These are phyloP conservation scores for Russula griseocarnosa DNA, from an alignment of 768 basidiomycete genomes.

Conservation along the genomic window DNA sequence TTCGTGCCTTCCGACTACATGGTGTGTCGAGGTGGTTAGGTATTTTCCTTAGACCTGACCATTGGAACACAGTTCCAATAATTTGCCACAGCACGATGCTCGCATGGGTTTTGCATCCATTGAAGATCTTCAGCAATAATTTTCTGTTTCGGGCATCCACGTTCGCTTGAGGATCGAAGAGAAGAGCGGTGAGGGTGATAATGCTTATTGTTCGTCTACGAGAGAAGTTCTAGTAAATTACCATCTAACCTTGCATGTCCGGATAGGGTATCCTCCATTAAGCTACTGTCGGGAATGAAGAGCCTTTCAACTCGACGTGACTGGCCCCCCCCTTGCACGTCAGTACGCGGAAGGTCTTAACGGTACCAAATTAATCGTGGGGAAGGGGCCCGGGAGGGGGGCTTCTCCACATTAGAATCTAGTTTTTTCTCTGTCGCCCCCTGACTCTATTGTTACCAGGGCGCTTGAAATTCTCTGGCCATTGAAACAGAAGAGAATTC, in stretches of 20 bases:
- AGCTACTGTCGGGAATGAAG: no score
- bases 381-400: no score
- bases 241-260: no score
- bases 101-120: background rate
- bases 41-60: background rate
- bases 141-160: background rate
- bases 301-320: no score
- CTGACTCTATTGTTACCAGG: background rate
- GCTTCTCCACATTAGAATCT: background rate
- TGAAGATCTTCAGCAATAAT: background rate
- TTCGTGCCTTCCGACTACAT: background rate
- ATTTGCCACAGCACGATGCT: background rate
- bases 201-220: background rate
- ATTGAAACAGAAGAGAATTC: background rate
- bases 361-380: background rate
- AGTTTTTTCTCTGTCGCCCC: background rate
- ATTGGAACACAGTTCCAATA: background rate
- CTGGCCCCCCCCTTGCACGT: background rate
- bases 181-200: background rate
- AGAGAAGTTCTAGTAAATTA: no score
- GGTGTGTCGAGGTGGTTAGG: background rate
- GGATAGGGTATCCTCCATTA: background rate
- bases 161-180: no score
- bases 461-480: background rate
- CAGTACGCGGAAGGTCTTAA: background rate